These are phyloP conservation scores for Colletotrichum sp. DNA, from an alignment of 2,329 filamentous ascomycete species.

Conservation along the genomic window DNA sequence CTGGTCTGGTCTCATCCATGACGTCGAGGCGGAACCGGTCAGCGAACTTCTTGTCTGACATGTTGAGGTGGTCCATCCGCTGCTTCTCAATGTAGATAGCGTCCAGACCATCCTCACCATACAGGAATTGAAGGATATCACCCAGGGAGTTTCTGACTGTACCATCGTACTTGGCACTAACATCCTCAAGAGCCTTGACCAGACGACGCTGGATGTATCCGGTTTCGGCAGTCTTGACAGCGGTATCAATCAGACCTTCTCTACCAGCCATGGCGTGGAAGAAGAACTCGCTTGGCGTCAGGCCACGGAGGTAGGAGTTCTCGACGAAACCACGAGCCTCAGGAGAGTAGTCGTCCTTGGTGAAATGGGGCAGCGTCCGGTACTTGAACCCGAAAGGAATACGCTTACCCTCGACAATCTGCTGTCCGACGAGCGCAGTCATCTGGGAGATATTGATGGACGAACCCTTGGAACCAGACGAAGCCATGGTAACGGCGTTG, in stretches of 20 bases:
- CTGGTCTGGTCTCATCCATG: conserved; percentile 67
- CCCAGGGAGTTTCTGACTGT: conserved; percentile 97
- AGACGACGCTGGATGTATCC: conserved; percentile 99
- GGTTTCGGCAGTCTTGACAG: conserved; percentile 98
- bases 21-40: conserved; percentile 86
- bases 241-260: conserved; percentile 99
- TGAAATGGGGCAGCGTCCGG: conserved; percentile 94
- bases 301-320: conserved; percentile 94
- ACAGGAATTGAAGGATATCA: conserved; percentile 96
- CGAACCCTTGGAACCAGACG: conserved; percentile 96
- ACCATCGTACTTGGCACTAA: conserved; percentile 96
- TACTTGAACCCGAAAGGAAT: conserved; percentile 99
- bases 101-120: conserved; percentile 96
- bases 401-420: conserved; percentile 97
- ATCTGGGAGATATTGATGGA: conserved; percentile 99
- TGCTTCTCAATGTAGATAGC: conserved; percentile 94
- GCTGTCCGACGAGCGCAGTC: conserved; percentile 96
- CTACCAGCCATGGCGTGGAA: conserved; percentile 99
- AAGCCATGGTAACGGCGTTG: conserved; percentile 96
- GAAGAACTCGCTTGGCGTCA: conserved; percentile 97
- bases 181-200: conserved; percentile 96
- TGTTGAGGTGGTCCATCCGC: conserved; percentile 82
- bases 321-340: conserved; percentile 98
- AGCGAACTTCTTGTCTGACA: conserved; percentile 79
- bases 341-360: conserved; percentile 98